A percentile compares a stretch with the other conserved stretches of the same genome.
Conservation (phyloP, 306 rosid genomes). For the Nissolia schottii region DNA sequence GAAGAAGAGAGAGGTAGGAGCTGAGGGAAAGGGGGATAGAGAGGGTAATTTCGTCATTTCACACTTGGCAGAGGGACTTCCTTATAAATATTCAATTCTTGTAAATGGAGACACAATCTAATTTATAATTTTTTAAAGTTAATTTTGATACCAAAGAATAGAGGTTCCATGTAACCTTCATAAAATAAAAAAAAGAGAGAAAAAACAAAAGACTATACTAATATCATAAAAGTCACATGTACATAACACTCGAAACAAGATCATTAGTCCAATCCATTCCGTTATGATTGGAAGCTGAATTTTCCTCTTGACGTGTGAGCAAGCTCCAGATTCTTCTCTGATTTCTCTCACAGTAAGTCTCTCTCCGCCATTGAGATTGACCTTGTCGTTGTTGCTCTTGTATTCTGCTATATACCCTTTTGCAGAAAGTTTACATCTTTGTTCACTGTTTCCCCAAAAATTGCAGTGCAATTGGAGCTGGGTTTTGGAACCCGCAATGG, state of each 20-base stretch:
- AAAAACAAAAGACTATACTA: no score
- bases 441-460: neutral
- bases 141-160: no score
- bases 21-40: no score
- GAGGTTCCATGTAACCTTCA: no score
- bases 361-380: neutral
- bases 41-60: no score
- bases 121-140: no score
- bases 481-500: slow-evolving; percentile 34
- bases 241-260: neutral
- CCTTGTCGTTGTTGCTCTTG: neutral
- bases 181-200: no score
- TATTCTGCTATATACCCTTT: neutral
- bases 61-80: no score
- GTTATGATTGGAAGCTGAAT: neutral
- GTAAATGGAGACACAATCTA: no score
- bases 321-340: neutral
- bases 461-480: neutral
- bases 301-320: neutral
- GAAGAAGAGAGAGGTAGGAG: no score
- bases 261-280: neutral
- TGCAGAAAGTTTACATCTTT: neutral
- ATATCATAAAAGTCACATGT: neutral
- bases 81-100: no score
- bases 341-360: neutral